These are phyloP conservation scores for Verbena officinalis DNA, from an alignment of 257 asterid genomes.

Conservation along the genomic window DNA sequence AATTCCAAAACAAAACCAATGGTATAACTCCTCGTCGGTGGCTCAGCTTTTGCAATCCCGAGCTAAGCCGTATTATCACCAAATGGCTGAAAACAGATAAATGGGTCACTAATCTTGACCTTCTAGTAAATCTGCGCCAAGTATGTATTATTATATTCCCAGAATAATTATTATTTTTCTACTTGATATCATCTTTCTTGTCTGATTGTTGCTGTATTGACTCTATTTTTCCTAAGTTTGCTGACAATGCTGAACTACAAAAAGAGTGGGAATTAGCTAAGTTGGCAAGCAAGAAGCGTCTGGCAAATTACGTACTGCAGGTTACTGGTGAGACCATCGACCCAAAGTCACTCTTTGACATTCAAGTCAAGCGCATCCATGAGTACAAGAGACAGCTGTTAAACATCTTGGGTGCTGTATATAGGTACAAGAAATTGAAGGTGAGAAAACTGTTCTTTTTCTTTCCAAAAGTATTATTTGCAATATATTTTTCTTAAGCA, in stretches of 20 bases:
- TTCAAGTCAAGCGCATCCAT: constrained; percentile 98
- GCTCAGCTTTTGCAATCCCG: constrained; percentile 93
- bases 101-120: constrained; percentile 92
- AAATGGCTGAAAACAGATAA: constrained; percentile 96
- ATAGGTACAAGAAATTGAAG: constrained; percentile 97
- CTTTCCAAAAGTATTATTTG: constrained; percentile 18
- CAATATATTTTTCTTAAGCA: constrained; percentile 1
- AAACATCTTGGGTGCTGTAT: constrained; percentile 84
- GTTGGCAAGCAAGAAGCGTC: constrained; percentile 84
- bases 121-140: constrained; percentile 74
- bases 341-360: constrained; percentile 90
- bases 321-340: constrained; percentile 85
- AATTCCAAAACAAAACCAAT: constrained; percentile 96
- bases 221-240: constrained; percentile 54
- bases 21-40: constrained; percentile 99
- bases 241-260: constrained; percentile 77
- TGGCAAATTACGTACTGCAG: constrained; percentile 73
- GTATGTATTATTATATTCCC: constrained; percentile 48
- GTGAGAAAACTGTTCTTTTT: constrained; percentile 46
- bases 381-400: constrained; percentile 98
- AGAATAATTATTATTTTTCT: constrained; percentile 15
- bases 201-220: constrained; percentile 24
- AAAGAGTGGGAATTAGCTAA: constrained; percentile 93
- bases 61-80: constrained; percentile 90
- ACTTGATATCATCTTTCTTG: constrained; percentile 16